Conservation (phyloP, 768 basidiomycete genomes). For the Kwoniella sp. region DNA sequence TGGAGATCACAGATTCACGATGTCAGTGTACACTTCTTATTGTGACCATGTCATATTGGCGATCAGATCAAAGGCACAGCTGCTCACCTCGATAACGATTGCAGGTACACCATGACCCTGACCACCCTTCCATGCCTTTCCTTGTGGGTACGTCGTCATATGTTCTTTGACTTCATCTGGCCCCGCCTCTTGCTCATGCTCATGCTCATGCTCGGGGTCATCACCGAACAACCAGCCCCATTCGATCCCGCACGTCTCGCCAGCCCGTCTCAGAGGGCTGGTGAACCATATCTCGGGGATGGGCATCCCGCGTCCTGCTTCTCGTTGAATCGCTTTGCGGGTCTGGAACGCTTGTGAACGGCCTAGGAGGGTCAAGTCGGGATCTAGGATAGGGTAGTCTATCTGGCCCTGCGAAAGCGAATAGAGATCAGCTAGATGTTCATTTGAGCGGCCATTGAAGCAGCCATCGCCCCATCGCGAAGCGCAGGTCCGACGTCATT, state of each 20-base stretch:
- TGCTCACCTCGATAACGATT: constrained; percentile 35
- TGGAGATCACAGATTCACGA: neutral
- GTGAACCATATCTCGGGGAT: constrained; percentile 29
- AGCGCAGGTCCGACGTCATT: too few relatives aligned
- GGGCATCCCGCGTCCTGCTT: constrained; percentile 29
- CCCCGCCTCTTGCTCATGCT: neutral
- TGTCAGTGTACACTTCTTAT: neutral
- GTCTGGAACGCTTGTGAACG: constrained; percentile 26
- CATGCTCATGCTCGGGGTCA: neutral
- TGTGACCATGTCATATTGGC: neutral
- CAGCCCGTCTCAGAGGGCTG: constrained; percentile 28
- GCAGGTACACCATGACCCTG: constrained; percentile 30
- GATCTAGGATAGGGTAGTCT: constrained; percentile 23
- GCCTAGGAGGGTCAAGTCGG: constrained; percentile 30
- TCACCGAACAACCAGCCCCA: constrained; percentile 33
- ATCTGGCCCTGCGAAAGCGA: constrained; percentile 11
- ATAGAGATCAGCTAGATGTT: neutral
- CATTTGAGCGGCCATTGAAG: too few relatives aligned
- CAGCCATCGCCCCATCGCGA: too few relatives aligned
- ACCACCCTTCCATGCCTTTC: constrained; percentile 3
- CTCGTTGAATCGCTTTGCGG: constrained; percentile 22
- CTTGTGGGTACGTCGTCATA: neutral
- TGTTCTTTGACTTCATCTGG: neutral
- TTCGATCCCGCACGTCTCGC: constrained; percentile 36
- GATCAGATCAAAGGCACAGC: neutral